Evolutionary conservation across 139 green algal species (phyloP).

Genomic region (Tetratostichococcus sp.): DNA sequence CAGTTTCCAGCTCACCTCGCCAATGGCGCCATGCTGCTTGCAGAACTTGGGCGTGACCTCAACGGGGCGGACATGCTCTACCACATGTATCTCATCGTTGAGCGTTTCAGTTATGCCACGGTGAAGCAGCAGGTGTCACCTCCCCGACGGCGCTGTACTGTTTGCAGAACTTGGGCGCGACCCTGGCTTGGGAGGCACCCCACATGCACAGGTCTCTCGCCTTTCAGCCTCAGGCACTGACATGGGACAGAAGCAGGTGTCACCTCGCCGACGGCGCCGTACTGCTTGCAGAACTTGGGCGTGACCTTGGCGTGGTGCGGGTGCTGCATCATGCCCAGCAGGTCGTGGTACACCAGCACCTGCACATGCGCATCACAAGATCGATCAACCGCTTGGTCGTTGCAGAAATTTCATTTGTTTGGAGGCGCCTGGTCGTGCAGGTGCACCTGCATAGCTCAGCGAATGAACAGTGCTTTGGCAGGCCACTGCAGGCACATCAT

Average conservation of each 20-base stretch:
- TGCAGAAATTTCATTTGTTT: too few relatives aligned
- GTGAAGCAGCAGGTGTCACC: too few relatives aligned
- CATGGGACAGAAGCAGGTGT: slow-evolving; percentile 43
- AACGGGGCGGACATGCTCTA: too few relatives aligned
- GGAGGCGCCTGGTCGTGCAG: too few relatives aligned
- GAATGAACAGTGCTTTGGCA: too few relatives aligned
- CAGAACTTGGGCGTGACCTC: too few relatives aligned
- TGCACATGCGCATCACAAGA: slow-evolving; percentile 28
- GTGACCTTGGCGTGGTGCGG: slow-evolving; percentile 97
- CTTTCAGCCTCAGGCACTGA: neutral
- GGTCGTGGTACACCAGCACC: slow-evolving; percentile 99
- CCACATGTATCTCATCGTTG: too few relatives aligned
- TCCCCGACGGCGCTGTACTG: slow-evolving; percentile 79
- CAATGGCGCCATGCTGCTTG: too few relatives aligned
- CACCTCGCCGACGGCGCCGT: slow-evolving; percentile 68
- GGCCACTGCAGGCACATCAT: too few relatives aligned
- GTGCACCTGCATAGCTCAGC: too few relatives aligned
- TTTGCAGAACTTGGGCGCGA: slow-evolving; percentile 99
- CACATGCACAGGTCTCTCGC: slow-evolving; percentile 45
- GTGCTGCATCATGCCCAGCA: slow-evolving; percentile 97
- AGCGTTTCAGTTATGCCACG: too few relatives aligned
- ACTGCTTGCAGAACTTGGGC: slow-evolving; percentile 99
- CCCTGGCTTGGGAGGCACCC: slow-evolving; percentile 95
- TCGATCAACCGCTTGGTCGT: too few relatives aligned
- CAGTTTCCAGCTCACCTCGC: neutral